Percentiles rank a stretch among this genome's conserved stretches.
Evolutionary conservation across 495 filamentous ascomycete genomes (phyloP).

Genomic region (Penicillium manginii): DNA sequence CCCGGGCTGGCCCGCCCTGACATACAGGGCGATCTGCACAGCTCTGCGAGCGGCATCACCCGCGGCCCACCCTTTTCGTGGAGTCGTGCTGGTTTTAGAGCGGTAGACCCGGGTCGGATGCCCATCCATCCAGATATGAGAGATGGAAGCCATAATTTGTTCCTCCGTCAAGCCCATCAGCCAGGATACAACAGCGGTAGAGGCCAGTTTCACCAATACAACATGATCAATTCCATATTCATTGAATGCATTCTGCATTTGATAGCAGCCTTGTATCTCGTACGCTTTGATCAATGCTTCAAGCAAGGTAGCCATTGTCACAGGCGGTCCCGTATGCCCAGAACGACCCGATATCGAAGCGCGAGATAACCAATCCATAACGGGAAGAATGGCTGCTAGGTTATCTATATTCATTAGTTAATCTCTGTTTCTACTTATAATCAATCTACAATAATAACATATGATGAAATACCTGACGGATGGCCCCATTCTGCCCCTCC

Average conservation of each 20-base stretch:
- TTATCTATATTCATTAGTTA: slow-evolving; percentile 35
- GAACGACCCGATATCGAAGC: slow-evolving; percentile 12
- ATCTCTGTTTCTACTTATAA: background rate
- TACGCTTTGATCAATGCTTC: slow-evolving; percentile 48
- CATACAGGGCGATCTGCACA: slow-evolving; percentile 43
- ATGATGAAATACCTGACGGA: slow-evolving; percentile 44
- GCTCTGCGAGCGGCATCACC: slow-evolving; percentile 50
- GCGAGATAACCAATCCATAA: slow-evolving; percentile 42
- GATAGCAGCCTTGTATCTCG: slow-evolving; percentile 52
- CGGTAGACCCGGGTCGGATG: slow-evolving; percentile 42
- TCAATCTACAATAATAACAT: background rate
- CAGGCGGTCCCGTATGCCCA: slow-evolving; percentile 16
- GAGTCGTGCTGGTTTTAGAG: slow-evolving; percentile 36
- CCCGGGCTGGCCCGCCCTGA: slow-evolving; percentile 39
- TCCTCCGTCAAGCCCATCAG: slow-evolving; percentile 38
- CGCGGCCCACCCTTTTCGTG: slow-evolving; percentile 53
- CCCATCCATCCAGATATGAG: slow-evolving; percentile 46
- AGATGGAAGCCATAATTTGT: slow-evolving; percentile 40
- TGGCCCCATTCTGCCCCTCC: slow-evolving; percentile 50
- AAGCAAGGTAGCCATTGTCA: slow-evolving; percentile 41
- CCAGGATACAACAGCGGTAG: slow-evolving; percentile 40
- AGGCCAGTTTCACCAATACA: slow-evolving; percentile 49
- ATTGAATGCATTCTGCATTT: slow-evolving; percentile 46
- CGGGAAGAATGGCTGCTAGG: slow-evolving; percentile 44
- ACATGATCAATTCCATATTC: slow-evolving; percentile 47